Conservation (phyloP, 2,329 filamentous ascomycete species). For the Helminthosporium solani region DNA sequence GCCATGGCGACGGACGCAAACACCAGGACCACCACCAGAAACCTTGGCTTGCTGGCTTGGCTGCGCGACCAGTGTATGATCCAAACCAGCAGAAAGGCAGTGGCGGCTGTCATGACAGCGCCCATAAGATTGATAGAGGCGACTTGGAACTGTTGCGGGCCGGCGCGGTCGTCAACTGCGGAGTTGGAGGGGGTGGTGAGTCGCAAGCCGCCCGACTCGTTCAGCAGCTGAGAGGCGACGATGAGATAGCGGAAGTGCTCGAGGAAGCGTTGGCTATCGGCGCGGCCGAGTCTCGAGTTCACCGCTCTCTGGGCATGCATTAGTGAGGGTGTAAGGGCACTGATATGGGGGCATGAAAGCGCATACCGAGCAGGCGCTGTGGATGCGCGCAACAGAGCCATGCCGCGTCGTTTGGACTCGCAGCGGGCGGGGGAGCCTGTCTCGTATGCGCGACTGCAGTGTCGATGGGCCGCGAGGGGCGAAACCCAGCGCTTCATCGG, state of each 20-base stretch:
- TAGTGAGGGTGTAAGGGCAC: slow-evolving; percentile 4
- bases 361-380: slow-evolving; percentile 42
- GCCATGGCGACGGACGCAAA: slow-evolving; percentile 56
- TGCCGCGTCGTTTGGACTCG: slow-evolving; percentile 37
- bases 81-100: slow-evolving; percentile 64
- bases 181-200: slow-evolving; percentile 31
- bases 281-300: slow-evolving; percentile 70
- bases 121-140: slow-evolving; percentile 61
- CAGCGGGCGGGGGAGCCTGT: slow-evolving; percentile 52
- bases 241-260: slow-evolving; percentile 93
- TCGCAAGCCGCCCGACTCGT: slow-evolving; percentile 54
- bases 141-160: slow-evolving; percentile 38
- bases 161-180: slow-evolving; percentile 22
- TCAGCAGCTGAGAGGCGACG: slow-evolving; percentile 85
- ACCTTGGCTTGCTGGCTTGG: slow-evolving; percentile 59
- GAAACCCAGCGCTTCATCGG: slow-evolving; percentile 41
- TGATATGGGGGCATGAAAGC: background rate
- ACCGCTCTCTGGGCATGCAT: slow-evolving; percentile 60
- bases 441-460: slow-evolving; percentile 51
- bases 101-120: slow-evolving; percentile 63
- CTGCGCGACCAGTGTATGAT: slow-evolving; percentile 69
- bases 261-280: slow-evolving; percentile 80
- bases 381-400: slow-evolving; percentile 41
- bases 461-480: slow-evolving; percentile 53
- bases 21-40: slow-evolving; percentile 49